phyloP scores from a whole-genome alignment of 2,329 filamentous ascomycete species.

The Elsinoe batatas region DNA sequence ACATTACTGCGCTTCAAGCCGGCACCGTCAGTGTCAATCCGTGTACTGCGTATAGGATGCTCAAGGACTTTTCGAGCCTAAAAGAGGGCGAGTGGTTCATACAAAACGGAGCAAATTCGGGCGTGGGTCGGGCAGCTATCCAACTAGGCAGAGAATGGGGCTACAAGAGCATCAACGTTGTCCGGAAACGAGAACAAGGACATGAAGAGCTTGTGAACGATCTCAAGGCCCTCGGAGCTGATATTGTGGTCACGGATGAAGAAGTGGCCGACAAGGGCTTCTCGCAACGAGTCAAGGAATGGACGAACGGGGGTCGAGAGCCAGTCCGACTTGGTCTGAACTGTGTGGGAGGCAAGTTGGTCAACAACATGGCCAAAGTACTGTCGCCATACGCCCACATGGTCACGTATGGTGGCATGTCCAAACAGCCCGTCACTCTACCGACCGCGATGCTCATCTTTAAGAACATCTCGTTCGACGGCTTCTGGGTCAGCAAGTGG shows the following conservation, averaged over 20 bases:
- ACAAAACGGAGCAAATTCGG: slow-evolving; percentile 93
- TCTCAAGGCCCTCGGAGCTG: slow-evolving; percentile 51
- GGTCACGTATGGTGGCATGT: slow-evolving; percentile 95
- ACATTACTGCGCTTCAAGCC: slow-evolving; percentile 64
- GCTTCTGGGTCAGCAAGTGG: slow-evolving; percentile 94
- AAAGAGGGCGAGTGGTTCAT: slow-evolving; percentile 81
- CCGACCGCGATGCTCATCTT: slow-evolving; percentile 86
- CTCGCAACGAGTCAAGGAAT: slow-evolving; percentile 48
- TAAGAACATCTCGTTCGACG: slow-evolving; percentile 77
- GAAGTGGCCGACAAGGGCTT: slow-evolving; percentile 55
- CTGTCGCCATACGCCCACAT: slow-evolving; percentile 59
- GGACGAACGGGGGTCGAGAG: slow-evolving; percentile 63
- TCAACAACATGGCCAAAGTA: slow-evolving; percentile 65
- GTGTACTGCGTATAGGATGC: slow-evolving; percentile 87
- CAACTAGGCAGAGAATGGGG: slow-evolving; percentile 83
- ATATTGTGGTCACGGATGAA: slow-evolving; percentile 52
- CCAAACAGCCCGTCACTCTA: slow-evolving; percentile 70
- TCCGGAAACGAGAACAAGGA: slow-evolving; percentile 62
- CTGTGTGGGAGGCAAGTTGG: slow-evolving; percentile 84
- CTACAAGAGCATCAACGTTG: slow-evolving; percentile 78
- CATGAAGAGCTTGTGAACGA: slow-evolving; percentile 56
- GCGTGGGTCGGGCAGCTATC: slow-evolving; percentile 82
- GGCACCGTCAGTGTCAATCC: slow-evolving; percentile 90
- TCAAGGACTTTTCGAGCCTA: slow-evolving; percentile 63
- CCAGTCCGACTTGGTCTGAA: slow-evolving; percentile 73